Evolutionary conservation across 805 yeast species (phyloP).

Genomic region (Maudiozyma turicensis): DNA sequence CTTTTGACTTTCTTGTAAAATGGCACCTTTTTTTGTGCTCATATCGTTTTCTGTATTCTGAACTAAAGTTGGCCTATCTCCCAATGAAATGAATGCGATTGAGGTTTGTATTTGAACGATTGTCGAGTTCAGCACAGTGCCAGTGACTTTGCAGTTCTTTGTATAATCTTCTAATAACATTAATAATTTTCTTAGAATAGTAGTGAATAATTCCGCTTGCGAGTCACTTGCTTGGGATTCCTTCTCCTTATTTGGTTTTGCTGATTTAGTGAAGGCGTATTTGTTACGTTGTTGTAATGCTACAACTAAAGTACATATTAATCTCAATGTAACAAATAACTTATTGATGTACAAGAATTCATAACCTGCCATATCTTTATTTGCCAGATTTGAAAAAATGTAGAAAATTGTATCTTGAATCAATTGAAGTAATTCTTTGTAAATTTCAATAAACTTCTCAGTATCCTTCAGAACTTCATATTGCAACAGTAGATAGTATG

Average conservation of each 20-base stretch:
- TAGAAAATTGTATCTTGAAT: constrained; percentile 24
- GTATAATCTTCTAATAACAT: constrained; percentile 25
- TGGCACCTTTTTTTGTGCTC: neutral
- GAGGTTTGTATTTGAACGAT: constrained; percentile 12
- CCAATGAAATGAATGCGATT: constrained; percentile 10
- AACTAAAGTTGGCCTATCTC: neutral
- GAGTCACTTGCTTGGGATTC: constrained; percentile 3
- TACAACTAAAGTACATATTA: constrained; percentile 19
- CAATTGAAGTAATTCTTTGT: constrained; percentile 19
- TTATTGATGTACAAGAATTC: constrained; percentile 24
- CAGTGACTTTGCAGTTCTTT: constrained; percentile 20
- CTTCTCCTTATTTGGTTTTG: neutral
- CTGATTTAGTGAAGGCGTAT: constrained; percentile 3
- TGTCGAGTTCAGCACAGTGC: constrained; percentile 12
- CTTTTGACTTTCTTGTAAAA: constrained; percentile 1
- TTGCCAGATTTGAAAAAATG: constrained; percentile 26
- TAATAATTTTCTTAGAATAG: constrained; percentile 18
- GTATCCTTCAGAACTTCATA: constrained; percentile 15
- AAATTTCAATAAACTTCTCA: constrained; percentile 11
- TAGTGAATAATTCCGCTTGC: constrained; percentile 11
- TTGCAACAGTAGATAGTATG: constrained; percentile 20
- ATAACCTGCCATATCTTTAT: constrained; percentile 23
- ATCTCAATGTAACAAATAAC: constrained; percentile 18
- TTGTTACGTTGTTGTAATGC: constrained; percentile 17
- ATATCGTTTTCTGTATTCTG: constrained; percentile 5